Evolutionary conservation across 2,329 filamentous ascomycete species (phyloP).

Genomic region (Calonectria montana): DNA sequence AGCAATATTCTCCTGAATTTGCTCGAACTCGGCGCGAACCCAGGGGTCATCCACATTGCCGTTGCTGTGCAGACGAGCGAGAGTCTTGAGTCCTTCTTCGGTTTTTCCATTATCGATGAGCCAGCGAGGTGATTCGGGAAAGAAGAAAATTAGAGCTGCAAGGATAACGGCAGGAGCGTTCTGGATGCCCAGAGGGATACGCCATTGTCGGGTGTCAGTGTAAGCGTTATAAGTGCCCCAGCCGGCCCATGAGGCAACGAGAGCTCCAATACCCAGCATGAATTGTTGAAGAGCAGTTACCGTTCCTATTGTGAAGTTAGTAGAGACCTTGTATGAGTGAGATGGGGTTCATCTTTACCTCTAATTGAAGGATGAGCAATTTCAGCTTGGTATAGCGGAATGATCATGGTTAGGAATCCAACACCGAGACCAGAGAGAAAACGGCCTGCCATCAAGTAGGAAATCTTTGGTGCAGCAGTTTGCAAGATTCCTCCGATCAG

Average conservation of each 20-base stretch:
- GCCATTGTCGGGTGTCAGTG: conserved; percentile 45
- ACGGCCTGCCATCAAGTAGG: conserved; percentile 77
- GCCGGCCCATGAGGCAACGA: conserved; percentile 78
- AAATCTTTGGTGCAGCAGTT: conserved; percentile 69
- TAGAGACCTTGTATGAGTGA: background rate
- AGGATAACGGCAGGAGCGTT: conserved; percentile 73
- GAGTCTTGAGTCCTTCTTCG: conserved; percentile 71
- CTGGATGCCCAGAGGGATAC: conserved; percentile 70
- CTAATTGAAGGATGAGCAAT: conserved; percentile 81
- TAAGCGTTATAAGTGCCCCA: conserved; percentile 57
- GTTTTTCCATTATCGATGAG: conserved; percentile 75
- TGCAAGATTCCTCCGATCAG: conserved; percentile 78
- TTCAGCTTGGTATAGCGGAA: conserved; percentile 79
- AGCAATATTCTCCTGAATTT: conserved; percentile 73
- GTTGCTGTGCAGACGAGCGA: conserved; percentile 76
- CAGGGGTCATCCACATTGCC: conserved; percentile 74
- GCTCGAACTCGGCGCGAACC: conserved; percentile 77
- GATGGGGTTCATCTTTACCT: conserved; percentile 57
- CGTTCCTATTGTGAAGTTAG: conserved; percentile 5
- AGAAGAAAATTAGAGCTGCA: conserved; percentile 71
- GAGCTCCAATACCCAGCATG: conserved; percentile 80
- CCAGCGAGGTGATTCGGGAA: conserved; percentile 81
- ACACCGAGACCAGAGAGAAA: conserved; percentile 73
- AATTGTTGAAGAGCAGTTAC: conserved; percentile 83
- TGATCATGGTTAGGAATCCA: conserved; percentile 51